Evolutionary conservation across 2,329 filamentous ascomycete genomes (phyloP).

Genomic region (Furcasterigmium sp.): DNA sequence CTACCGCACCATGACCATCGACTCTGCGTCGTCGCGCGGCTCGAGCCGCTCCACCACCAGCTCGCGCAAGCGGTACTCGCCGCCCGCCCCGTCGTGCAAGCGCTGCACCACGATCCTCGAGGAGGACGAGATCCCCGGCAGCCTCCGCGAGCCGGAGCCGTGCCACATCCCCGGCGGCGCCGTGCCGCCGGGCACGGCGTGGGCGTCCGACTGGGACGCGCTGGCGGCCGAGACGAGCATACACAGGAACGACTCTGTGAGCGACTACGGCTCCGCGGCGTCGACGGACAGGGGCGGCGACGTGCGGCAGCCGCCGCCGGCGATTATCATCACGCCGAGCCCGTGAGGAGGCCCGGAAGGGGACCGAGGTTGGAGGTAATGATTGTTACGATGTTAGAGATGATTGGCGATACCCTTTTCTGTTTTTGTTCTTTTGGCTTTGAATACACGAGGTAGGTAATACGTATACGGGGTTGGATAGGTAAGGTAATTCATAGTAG

Average conservation of each 20-base stretch:
- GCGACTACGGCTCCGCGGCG: conserved; percentile 7
- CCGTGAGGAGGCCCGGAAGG: conserved; percentile 2
- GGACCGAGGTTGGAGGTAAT: neutral
- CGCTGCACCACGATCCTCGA: conserved; percentile 1
- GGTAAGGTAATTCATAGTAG: too few species aligned
- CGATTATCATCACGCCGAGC: conserved; percentile 10
- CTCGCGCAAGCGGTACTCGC: conserved; percentile 1
- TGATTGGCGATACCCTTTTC: neutral
- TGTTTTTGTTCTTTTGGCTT: neutral
- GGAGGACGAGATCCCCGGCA: conserved; percentile 7
- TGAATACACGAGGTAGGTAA: too few species aligned
- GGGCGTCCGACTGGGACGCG: conserved; percentile 13
- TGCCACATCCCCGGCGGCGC: conserved; percentile 7
- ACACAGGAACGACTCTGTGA: conserved; percentile 8
- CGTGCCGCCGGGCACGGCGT: conserved; percentile 11
- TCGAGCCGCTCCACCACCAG: neutral
- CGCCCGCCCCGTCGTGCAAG: neutral
- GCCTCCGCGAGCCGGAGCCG: conserved; percentile 8
- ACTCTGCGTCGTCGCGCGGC: neutral
- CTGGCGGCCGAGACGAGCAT: conserved; percentile 11
- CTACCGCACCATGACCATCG: conserved; percentile 5
- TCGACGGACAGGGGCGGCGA: conserved; percentile 3
- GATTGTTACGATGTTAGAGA: neutral
- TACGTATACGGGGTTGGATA: too few species aligned
- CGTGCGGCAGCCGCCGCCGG: conserved; percentile 8